These are phyloP conservation scores for Alternaria ethzedia DNA, from an alignment of 2,329 filamentous ascomycete species.

Conservation along the genomic window DNA sequence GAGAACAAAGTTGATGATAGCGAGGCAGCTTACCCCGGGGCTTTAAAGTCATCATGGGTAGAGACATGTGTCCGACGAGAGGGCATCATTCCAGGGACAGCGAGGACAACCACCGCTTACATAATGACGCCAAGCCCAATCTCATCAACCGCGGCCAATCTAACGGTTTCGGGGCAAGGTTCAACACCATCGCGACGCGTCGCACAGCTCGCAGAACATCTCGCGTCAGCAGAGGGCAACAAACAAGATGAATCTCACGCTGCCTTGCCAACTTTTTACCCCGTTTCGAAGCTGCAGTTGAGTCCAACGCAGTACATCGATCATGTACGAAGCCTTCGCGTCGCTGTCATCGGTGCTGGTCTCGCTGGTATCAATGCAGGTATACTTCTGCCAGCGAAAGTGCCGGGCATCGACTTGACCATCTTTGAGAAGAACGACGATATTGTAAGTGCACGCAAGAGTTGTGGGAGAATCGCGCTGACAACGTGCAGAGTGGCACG, in stretches of 20 bases:
- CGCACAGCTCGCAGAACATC: slow-evolving; percentile 36
- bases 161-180: slow-evolving; percentile 12
- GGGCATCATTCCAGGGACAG: not conserved
- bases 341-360: slow-evolving; percentile 70
- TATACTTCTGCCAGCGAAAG: slow-evolving; percentile 70
- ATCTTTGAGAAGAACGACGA: slow-evolving; percentile 58
- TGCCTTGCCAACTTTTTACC: slow-evolving; percentile 29
- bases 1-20: not conserved
- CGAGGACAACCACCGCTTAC: slow-evolving; percentile 2
- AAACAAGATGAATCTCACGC: slow-evolving; percentile 19
- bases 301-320: slow-evolving; percentile 39
- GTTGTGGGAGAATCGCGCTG: not conserved
- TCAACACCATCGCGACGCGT: slow-evolving; percentile 30
- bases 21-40: not conserved
- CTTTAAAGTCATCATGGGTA: not conserved
- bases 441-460: slow-evolving; percentile 22
- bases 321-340: slow-evolving; percentile 47
- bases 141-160: slow-evolving; percentile 19
- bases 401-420: slow-evolving; percentile 67
- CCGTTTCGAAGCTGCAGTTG: slow-evolving; percentile 34
- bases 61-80: not conserved
- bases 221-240: slow-evolving; percentile 24
- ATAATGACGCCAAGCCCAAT: slow-evolving; percentile 26
- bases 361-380: slow-evolving; percentile 69
- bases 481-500: slow-evolving; percentile 30